Conservation (phyloP, 495 filamentous ascomycete genomes). For the Aspergillus olivimuriae region DNA sequence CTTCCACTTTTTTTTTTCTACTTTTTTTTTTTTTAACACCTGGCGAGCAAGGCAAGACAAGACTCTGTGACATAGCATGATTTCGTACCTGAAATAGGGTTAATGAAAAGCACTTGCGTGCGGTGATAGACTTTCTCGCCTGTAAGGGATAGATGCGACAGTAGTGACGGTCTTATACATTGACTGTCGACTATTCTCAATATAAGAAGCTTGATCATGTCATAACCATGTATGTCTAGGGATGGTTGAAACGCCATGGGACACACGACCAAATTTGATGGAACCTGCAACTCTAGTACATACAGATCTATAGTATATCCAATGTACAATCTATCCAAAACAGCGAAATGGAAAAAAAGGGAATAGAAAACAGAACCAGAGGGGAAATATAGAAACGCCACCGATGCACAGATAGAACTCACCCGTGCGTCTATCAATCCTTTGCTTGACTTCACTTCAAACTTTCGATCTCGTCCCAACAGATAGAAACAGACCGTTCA, state of each 20-base stretch:
- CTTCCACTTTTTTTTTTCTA: slow-evolving; percentile 9
- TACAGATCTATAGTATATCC: not conserved
- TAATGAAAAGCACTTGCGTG: slow-evolving; percentile 22
- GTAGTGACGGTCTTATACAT: too few relatives aligned
- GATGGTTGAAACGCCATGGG: too few relatives aligned
- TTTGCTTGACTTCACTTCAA: too few relatives aligned
- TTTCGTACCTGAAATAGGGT: slow-evolving; percentile 21
- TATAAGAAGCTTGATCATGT: too few relatives aligned
- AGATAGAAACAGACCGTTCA: too few relatives aligned
- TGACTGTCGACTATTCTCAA: too few relatives aligned
- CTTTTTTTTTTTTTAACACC: slow-evolving; percentile 18
- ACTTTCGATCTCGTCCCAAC: too few relatives aligned
- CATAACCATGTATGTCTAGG: too few relatives aligned
- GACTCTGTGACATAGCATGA: slow-evolving; percentile 24
- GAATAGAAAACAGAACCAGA: slow-evolving; percentile 5
- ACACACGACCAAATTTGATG: too few relatives aligned
- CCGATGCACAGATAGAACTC: slow-evolving; percentile 26
- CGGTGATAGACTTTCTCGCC: not conserved
- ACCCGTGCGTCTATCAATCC: slow-evolving; percentile 13
- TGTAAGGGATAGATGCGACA: not conserved
- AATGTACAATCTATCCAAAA: not conserved
- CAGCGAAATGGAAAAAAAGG: not conserved
- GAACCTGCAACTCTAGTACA: not conserved
- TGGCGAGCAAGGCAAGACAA: slow-evolving; percentile 13
- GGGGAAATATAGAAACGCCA: slow-evolving; percentile 19